Evolutionary conservation across 257 asterid genomes (phyloP).

Genomic region (Galeopsis tetrahit): DNA sequence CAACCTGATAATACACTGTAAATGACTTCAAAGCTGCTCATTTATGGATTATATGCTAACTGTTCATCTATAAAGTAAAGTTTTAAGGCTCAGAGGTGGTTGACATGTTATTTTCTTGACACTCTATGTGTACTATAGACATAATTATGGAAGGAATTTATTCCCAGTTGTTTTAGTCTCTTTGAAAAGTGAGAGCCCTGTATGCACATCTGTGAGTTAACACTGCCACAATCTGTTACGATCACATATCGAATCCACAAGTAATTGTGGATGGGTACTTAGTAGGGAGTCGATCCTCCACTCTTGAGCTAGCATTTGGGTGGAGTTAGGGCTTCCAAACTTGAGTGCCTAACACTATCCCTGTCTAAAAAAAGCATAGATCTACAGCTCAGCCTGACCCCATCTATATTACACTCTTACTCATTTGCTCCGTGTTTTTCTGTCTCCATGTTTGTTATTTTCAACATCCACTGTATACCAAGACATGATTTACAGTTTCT

Average conservation of each 20-base stretch:
- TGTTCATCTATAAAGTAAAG: conserved; percentile 6
- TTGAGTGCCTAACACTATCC: background rate
- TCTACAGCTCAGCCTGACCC: background rate
- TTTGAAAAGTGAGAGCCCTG: conserved; percentile 26
- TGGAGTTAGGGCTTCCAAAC: too few relatives aligned
- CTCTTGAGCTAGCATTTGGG: too few relatives aligned
- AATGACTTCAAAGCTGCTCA: conserved; percentile 11
- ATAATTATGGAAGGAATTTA: conserved; percentile 17
- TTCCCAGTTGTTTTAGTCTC: background rate
- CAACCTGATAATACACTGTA: conserved; percentile 25
- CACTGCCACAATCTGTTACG: background rate
- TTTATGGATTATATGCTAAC: background rate
- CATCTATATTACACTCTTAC: conserved; percentile 5
- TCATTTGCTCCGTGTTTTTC: background rate
- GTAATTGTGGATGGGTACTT: too few relatives aligned
- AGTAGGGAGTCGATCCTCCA: too few relatives aligned
- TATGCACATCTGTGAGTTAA: conserved; percentile 16
- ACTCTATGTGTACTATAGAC: conserved; percentile 2
- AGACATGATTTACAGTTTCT: conserved; percentile 23
- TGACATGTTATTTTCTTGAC: conserved; percentile 14
- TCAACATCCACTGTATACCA: conserved; percentile 19
- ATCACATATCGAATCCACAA: too few relatives aligned
- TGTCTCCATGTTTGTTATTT: conserved; percentile 18
- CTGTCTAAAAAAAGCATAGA: conserved; percentile 3
- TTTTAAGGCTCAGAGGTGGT: conserved; percentile 22